Evolutionary conservation across 2,329 filamentous ascomycete genomes (phyloP), one percentile per base, ranked within the genome.

Genomic region (Harringtonia lauricola): DNA sequence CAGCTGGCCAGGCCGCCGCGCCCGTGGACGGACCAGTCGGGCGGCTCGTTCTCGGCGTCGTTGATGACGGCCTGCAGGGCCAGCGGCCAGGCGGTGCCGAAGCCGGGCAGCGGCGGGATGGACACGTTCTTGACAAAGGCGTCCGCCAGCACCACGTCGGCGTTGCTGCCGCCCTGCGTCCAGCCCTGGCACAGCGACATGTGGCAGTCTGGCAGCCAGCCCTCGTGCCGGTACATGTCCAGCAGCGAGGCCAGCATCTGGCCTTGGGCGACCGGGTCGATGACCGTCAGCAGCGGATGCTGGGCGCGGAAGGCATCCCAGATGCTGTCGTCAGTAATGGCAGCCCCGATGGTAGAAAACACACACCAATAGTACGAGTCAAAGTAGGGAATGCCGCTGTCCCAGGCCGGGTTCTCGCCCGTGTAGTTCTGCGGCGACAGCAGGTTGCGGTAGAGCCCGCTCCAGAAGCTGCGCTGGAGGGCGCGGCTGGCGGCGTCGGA

Each of bases 401-500:
- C 50, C 78, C 79, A 85, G 0, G 74, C 53, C 1, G 77, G 76
- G 39, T 84, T 85, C 54, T 85, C 81, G 0, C 79, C 81, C 0
- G 82, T 86, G 53, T 86, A 86, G 53, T 86, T 82, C 56, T 86
- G 81, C 6, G 82, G 82, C 35, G 76, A 81, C 41, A 86, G 74
- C 71, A 86, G 72, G 3, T 75, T 70, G 31, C 82, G 67, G 53
- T 86, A 86, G 3, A 77, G 62, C 2, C 81, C 81, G 39, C 77
- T 83, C 80, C 81, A 86, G 53, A 86, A 86, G 1, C 36, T 29
- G 24, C 36, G 36, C 36, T 39, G 36, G 9, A 29, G 36, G 8
- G 38, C 26, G 17, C 22, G 18, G 29, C 18, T 29, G 8, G 37
- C 15, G 8, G 24, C 17, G 8, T 30, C 26, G 36, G 15, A 18